Percentiles rank a stretch among this genome's conserved stretches.
These are phyloP conservation scores for Botrytis galanthina DNA, from an alignment of 2,329 filamentous ascomycete species.

Conservation along the genomic window DNA sequence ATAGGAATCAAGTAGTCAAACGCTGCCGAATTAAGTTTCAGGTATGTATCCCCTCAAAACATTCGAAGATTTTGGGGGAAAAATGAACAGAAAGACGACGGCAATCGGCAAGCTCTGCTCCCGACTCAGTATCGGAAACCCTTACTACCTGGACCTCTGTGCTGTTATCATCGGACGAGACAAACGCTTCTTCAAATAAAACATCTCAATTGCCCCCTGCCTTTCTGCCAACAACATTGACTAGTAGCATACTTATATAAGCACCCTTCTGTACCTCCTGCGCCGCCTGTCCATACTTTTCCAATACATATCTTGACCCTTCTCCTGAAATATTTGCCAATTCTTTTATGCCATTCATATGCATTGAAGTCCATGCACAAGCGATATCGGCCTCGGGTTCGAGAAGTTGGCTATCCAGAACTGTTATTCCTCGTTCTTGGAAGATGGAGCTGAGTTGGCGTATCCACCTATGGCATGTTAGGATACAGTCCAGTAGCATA, in stretches of 20 bases:
- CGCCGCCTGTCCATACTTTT: neutral
- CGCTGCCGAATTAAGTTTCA: neutral
- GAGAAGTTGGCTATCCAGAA: neutral
- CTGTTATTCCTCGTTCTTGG: neutral
- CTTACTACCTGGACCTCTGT: neutral
- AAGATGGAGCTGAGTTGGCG: slow-evolving; percentile 10
- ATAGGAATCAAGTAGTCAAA: neutral
- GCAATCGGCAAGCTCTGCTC: no score
- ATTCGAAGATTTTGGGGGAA: no score
- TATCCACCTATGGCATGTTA: slow-evolving; percentile 6
- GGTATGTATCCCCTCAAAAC: neutral
- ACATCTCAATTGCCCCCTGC: neutral
- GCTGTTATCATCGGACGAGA: no score
- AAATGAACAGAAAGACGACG: no score
- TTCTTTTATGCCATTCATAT: slow-evolving; percentile 10
- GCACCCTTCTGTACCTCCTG: neutral
- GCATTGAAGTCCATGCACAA: slow-evolving; percentile 9
- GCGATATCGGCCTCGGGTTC: neutral
- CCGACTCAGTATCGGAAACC: no score
- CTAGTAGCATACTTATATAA: neutral
- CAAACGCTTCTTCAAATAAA: no score
- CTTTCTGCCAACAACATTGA: slow-evolving; percentile 4
- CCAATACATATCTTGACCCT: neutral
- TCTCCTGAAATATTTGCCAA: neutral
- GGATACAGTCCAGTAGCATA: neutral